A percentile compares a stretch with the other conserved stretches of the same genome.
Conservation (phyloP, 768 basidiomycete genomes). For the Porphyrellus cyaneotinctus region DNA sequence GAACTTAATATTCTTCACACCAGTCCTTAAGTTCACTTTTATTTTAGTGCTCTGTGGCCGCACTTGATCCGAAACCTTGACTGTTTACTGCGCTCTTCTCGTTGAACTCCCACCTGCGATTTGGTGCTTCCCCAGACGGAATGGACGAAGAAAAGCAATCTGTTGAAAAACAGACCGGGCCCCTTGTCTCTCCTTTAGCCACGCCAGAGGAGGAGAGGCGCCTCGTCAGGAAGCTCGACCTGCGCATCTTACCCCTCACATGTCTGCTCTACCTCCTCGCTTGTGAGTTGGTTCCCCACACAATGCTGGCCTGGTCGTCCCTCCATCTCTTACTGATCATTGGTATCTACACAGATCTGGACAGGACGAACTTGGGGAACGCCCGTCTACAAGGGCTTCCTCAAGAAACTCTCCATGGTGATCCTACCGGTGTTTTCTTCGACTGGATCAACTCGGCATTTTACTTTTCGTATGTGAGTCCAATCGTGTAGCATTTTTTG, state of each 20-base stretch:
- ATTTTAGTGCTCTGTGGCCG: background rate
- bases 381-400: slow-evolving; percentile 74
- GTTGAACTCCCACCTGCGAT: background rate
- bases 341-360: slow-evolving; percentile 40
- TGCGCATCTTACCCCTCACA: slow-evolving; percentile 44
- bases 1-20: no score
- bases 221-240: slow-evolving; percentile 37
- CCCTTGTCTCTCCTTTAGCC: slow-evolving; percentile 13
- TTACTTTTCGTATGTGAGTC: slow-evolving; percentile 71
- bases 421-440: slow-evolving; percentile 59
- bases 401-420: slow-evolving; percentile 60
- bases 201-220: slow-evolving; percentile 33
- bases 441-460: slow-evolving; percentile 76
- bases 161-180: background rate
- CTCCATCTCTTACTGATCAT: slow-evolving; percentile 2
- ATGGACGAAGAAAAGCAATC: slow-evolving; percentile 23
- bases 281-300: slow-evolving; percentile 41
- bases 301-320: background rate
- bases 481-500: background rate
- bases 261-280: slow-evolving; percentile 74
- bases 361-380: slow-evolving; percentile 76
- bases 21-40: no score
- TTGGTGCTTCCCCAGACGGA: background rate
- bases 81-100: background rate
- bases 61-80: background rate